Conservation (phyloP, 1,284 basidiomycete genomes). For the Papiliotrema flavescens region DNA sequence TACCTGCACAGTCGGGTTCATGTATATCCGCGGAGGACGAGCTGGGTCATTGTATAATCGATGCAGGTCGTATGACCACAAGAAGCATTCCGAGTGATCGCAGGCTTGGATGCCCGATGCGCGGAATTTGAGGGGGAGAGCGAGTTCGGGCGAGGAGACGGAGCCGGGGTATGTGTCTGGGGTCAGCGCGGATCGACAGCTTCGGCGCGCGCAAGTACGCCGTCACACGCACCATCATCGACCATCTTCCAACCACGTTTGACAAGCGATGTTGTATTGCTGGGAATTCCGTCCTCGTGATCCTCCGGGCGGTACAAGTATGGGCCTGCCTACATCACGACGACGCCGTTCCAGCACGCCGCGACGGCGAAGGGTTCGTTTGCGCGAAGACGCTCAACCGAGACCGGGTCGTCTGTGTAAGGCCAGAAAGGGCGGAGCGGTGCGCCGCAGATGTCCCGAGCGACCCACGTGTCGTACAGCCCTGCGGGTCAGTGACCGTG, state of each 20-base stretch:
- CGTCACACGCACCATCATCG: conserved; percentile 28
- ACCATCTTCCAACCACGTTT: conserved; percentile 40
- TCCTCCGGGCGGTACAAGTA: conserved; percentile 45
- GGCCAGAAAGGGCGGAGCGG: conserved; percentile 56
- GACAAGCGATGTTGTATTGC: neutral
- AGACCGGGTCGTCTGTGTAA: conserved; percentile 52
- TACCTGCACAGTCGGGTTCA: conserved; percentile 53
- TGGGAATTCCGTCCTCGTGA: conserved; percentile 20
- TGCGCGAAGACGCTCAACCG: conserved; percentile 42
- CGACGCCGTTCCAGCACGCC: conserved; percentile 53
- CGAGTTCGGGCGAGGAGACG: conserved; percentile 43
- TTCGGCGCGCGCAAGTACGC: no score
- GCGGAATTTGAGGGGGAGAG: conserved; percentile 53
- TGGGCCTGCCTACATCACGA: conserved; percentile 54
- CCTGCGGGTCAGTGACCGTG: conserved; percentile 5
- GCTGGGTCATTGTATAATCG: conserved; percentile 49
- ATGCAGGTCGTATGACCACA: conserved; percentile 58
- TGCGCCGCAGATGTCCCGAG: conserved; percentile 50
- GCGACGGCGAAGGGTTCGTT: conserved; percentile 56
- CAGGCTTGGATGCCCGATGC: conserved; percentile 51
- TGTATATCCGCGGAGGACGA: conserved; percentile 48
- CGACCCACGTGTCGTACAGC: conserved; percentile 55
- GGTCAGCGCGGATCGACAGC: no score
- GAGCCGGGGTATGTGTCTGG: conserved; percentile 36
- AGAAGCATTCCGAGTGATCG: conserved; percentile 57